Evolutionary conservation across 192 early-diverging fungal species (phyloP).

Genomic region (Chytriomyces hyalinus): DNA sequence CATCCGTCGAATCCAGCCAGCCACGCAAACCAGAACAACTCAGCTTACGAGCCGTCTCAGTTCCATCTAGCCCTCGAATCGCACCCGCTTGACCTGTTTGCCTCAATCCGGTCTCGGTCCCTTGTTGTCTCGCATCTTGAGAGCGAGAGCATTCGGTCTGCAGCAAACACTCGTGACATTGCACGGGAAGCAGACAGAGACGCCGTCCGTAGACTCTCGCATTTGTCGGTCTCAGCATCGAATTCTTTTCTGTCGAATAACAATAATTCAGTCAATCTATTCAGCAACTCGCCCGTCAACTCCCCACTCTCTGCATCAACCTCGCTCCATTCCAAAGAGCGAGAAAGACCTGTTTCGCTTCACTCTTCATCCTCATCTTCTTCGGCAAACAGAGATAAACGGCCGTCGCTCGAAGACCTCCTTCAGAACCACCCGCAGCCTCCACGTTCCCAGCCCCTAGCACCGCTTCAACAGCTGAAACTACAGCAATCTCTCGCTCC

Average conservation of each 20-base stretch:
- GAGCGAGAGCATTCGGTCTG: background rate
- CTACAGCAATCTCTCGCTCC: background rate
- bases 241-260: background rate
- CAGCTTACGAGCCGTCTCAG: too few species aligned
- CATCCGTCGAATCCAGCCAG: background rate
- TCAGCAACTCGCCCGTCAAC: background rate
- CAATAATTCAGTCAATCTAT: background rate
- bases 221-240: background rate
- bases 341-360: background rate
- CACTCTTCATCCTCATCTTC: background rate
- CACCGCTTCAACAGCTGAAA: background rate
- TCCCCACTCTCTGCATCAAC: background rate
- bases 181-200: background rate
- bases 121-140: background rate
- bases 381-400: slow-evolving; percentile 1
- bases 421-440: background rate
- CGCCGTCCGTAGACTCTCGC: background rate
- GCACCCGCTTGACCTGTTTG: background rate
- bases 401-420: background rate
- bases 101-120: background rate
- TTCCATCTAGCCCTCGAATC: background rate
- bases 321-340: background rate
- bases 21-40: background rate
- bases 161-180: background rate
- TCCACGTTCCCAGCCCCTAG: background rate